Evolutionary conservation across 2,329 filamentous ascomycete genomes (phyloP), one percentile per base, ranked within the genome.

Genomic region (Aspergillus alliaceus): DNA sequence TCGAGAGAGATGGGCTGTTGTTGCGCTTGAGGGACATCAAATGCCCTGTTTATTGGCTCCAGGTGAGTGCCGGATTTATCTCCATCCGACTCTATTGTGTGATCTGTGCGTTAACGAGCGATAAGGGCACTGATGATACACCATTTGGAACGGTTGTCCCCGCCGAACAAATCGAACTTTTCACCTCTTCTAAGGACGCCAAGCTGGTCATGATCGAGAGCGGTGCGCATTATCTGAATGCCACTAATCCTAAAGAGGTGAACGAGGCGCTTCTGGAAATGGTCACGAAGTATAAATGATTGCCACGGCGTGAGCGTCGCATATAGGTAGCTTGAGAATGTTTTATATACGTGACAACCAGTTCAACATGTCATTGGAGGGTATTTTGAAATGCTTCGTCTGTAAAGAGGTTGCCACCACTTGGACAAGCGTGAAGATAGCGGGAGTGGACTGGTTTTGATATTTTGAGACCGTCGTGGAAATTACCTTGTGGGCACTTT

Each of bases 31-130:
- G 67, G 3, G 80, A 84, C 67, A 70, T 84, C 4, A 66, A 63
- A 44, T 82, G 80, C 67, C 82, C 81, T 0, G 80, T 84, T 2
- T 62, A 79, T 48, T 83, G 81, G 81, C 57, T 83, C 57, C 66
- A 79, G 66, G 78, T 80, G 46, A 76, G 69, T 61, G 4, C 4
- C 20, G 15, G 4, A 5, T 34, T 18, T 35, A 11, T 25, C 9
- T 20, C n/a, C 24, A 35, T 24, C 6, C 18, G 6, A 24, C 15
- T 5, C n/a, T 37, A 18, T 29, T 15, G 11, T 7, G 31, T n/a
- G 20, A 48, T 48, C 44, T 32, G 44, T 32, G 27, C n/a, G n/a
- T 22, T 48, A 32, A 48, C 44, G 24, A 25, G 20, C 9, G 15
- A 11, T n/a, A 15, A 63, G 62, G 63, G 63, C 25, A 62, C 61